phyloP scores from a whole-genome alignment of 192 early-diverging fungal genomes.

The Fimicolochytrium jonesii region DNA sequence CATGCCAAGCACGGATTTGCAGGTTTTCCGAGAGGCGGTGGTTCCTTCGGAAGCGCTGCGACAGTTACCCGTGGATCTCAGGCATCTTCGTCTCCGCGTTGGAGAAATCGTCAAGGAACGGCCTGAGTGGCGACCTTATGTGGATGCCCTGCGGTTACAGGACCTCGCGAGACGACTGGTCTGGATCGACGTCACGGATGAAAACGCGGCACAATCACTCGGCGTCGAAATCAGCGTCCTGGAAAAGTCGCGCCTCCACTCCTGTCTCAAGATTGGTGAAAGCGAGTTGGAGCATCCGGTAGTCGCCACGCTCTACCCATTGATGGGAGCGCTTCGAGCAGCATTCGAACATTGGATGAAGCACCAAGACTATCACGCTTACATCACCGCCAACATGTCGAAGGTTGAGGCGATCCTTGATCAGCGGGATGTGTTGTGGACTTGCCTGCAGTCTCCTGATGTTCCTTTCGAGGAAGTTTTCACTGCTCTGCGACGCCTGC shows the following conservation, averaged over 20 bases:
- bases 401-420: constrained; percentile 41
- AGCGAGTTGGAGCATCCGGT: constrained; percentile 40
- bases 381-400: no score
- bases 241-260: constrained; percentile 42
- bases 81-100: background rate
- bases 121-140: background rate
- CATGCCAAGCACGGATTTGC: background rate
- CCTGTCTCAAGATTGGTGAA: constrained; percentile 34
- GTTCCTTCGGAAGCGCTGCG: background rate
- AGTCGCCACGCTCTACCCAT: constrained; percentile 41
- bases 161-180: no score
- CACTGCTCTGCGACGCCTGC: constrained; percentile 35
- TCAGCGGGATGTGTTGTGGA: constrained; percentile 50
- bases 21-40: no score
- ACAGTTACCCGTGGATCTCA: background rate
- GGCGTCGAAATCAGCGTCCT: constrained; percentile 7
- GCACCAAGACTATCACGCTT: constrained; percentile 19
- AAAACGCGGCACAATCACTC: no score
- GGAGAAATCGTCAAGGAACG: background rate
- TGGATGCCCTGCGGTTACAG: background rate
- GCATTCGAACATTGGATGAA: background rate
- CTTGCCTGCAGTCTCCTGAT: constrained; percentile 28
- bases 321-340: constrained; percentile 31
- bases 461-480: constrained; percentile 53
- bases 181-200: no score